These are phyloP conservation scores for Diversispora epigaea DNA, from an alignment of 192 early-diverging fungal species.

Conservation along the genomic window DNA sequence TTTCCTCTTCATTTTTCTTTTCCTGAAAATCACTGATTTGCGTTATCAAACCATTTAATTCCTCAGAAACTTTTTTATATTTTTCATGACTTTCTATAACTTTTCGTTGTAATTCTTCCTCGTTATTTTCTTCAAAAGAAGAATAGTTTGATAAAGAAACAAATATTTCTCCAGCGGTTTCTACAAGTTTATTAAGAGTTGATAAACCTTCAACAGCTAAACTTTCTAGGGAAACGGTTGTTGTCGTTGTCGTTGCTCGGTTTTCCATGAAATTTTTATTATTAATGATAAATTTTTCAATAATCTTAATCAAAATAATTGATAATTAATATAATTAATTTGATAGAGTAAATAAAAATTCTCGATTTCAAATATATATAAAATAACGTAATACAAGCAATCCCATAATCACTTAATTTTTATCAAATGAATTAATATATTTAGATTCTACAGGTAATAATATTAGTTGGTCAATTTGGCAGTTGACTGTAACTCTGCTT, in stretches of 20 bases:
- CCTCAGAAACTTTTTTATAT: constrained; percentile 2
- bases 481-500: constrained; percentile 29
- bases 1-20: not conserved
- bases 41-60: not conserved
- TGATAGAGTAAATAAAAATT: too few species aligned
- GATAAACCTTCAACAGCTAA: not conserved
- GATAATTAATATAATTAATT: too few species aligned
- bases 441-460: too few species aligned
- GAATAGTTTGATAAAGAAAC: not conserved
- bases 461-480: constrained; percentile 22
- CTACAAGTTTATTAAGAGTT: not conserved
- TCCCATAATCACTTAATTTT: too few species aligned
- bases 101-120: not conserved
- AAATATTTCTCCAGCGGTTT: not conserved
- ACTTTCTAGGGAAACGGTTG: not conserved
- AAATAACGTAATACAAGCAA: too few species aligned
- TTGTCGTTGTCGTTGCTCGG: not conserved
- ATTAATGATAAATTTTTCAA: too few species aligned
- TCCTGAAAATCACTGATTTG: not conserved
- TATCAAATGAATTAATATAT: too few species aligned
- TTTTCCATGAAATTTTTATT: too few species aligned
- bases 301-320: too few species aligned
- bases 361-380: too few species aligned
- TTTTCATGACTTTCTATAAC: not conserved
- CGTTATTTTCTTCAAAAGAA: not conserved